Base-by-base conservation (phyloP, 768 basidiomycete genomes). In the Leccinum subgranulosum region DNA sequence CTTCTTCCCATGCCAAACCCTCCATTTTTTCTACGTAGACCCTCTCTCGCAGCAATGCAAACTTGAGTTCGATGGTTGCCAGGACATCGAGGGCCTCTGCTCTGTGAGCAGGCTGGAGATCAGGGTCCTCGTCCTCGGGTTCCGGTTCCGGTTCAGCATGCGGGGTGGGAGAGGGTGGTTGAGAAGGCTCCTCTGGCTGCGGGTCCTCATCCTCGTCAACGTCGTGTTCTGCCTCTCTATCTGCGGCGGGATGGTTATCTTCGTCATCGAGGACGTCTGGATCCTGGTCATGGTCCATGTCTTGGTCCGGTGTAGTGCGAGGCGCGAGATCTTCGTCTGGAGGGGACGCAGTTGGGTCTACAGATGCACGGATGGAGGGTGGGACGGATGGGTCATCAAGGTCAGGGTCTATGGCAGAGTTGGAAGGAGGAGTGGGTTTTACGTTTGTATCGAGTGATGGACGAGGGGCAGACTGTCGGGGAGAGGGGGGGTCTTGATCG, bases 21-120 rank as follows among this genome's bases (percentile, higher is more conserved):
- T 94, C 90, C 92, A 98, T 94, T 70, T 94, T 90, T 75, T 98
- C 96, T 19, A 98, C 79, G 70, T 95, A 98, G 15, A 98, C 78
- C 51, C 85, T 79, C 69, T 98, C 94, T 49, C 96, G 76, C 55
- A 98, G 72, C 31, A 89, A 74, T 0, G 95, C 94, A 72, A 94
- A 97, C 66, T 91, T 92, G 73, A 98, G 84, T 68, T 99, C 96
- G 64, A 99, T 95, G 47, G 79, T 81, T 3, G 95, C 88, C 7
- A 98, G 76, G 0, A 88, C 87, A 57, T 94, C 93, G 56, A 98
- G 80, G 0, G 94, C 94, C 66, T 96, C 94, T 4, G 86, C 87
- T 21, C 92, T 81, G 69, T 92, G 89, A 1, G 87, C 88, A 47
- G 88, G 88, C 58, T 91, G 89, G 54, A 91, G 73, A 59, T 94